phyloP scores from a whole-genome alignment of 805 yeast species.

The Cephaloascus albidus region DNA sequence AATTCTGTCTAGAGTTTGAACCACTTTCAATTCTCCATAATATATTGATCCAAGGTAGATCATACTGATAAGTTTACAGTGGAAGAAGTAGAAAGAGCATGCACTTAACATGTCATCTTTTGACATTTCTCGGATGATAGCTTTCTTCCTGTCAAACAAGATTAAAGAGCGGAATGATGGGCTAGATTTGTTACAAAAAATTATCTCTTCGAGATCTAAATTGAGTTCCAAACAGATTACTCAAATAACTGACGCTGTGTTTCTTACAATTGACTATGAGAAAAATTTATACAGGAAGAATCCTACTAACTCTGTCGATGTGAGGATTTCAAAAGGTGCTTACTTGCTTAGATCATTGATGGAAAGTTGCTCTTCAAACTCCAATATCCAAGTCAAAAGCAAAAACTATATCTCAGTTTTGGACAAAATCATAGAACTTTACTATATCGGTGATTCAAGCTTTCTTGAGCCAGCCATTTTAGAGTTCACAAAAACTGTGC shows the following conservation, averaged over 20 bases:
- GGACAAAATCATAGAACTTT: constrained; percentile 6
- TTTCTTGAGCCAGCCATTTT: not conserved
- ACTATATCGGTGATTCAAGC: constrained; percentile 1
- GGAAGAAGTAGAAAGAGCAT: too few species aligned
- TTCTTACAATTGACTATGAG: constrained; percentile 25
- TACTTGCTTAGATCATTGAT: constrained; percentile 18
- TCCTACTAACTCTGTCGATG: constrained; percentile 14
- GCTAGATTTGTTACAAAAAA: constrained; percentile 11
- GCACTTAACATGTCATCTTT: constrained; percentile 7
- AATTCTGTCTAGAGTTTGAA: too few species aligned
- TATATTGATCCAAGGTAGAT: too few species aligned
- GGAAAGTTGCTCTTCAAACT: constrained; percentile 7
- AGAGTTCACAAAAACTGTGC: not conserved
- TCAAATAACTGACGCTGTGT: constrained; percentile 13
- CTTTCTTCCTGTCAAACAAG: constrained; percentile 35
- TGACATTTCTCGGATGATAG: constrained; percentile 12
- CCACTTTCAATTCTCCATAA: too few species aligned
- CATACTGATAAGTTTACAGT: too few species aligned
- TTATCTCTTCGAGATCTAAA: constrained; percentile 10
- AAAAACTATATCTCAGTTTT: constrained; percentile 13
- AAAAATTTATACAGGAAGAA: constrained; percentile 14
- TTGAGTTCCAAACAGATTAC: constrained; percentile 13
- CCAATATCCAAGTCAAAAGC: constrained; percentile 9
- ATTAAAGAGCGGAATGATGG: constrained; percentile 49
- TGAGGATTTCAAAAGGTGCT: constrained; percentile 20